phyloP scores from a whole-genome alignment of 2,329 filamentous ascomycete species.

The Harringtonia lauricola region DNA sequence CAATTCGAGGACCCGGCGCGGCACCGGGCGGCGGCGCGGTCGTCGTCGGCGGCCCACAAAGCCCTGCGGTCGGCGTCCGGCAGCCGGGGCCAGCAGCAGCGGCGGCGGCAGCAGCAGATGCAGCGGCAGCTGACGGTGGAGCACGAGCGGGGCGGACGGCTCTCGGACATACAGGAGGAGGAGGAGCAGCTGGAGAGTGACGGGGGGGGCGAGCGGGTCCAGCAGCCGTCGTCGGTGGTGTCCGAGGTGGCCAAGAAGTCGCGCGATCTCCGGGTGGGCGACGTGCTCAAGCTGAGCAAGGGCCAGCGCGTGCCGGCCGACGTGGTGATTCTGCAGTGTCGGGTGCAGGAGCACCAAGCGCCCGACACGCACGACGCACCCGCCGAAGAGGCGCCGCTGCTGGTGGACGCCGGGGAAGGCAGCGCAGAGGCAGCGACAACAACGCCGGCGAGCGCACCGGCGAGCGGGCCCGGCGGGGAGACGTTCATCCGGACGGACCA shows the following conservation, averaged over 20 bases:
- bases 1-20: conserved; percentile 50
- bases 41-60: conserved; percentile 17
- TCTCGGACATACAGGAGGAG: conserved; percentile 61
- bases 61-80: conserved; percentile 35
- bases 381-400: not conserved
- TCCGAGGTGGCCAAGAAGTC: conserved; percentile 70
- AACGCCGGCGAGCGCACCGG: not conserved
- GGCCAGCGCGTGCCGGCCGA: conserved; percentile 91
- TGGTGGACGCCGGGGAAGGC: conserved; percentile 3
- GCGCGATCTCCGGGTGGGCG: conserved; percentile 81
- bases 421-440: conserved; percentile 12
- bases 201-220: conserved; percentile 14
- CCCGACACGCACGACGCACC: conserved; percentile 23
- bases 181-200: conserved; percentile 41
- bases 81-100: conserved; percentile 26
- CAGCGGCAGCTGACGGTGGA: conserved; percentile 6
- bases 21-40: conserved; percentile 7
- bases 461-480: conserved; percentile 53
- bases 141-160: conserved; percentile 26
- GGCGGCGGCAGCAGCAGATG: conserved; percentile 8
- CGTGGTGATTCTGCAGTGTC: conserved; percentile 81
- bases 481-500: conserved; percentile 97
- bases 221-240: conserved; percentile 35
- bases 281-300: conserved; percentile 86
- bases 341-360: conserved; percentile 20